Conservation (phyloP, 768 basidiomycete genomes). For the Tremella yokohamensis region DNA sequence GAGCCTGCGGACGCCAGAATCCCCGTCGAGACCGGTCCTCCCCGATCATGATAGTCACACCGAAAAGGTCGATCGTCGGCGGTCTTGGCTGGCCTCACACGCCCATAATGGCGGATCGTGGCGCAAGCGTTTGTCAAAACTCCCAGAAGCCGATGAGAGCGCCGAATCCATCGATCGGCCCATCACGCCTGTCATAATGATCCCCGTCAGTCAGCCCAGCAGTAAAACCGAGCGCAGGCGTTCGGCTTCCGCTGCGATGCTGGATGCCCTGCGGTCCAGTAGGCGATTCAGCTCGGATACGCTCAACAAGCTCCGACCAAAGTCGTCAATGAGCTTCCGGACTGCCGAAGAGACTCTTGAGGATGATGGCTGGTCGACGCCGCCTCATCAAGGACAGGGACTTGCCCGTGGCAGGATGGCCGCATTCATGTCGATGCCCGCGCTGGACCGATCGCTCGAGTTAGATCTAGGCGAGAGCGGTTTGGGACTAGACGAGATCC, state of each 20-base stretch:
- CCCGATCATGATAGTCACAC: no score
- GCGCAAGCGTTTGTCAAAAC: background rate
- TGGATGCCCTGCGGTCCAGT: background rate
- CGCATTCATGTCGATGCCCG: background rate
- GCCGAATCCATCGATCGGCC: background rate
- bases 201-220: background rate
- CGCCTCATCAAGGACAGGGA: no score
- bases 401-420: no score
- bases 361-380: no score
- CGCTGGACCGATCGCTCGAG: background rate
- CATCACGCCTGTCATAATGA: background rate
- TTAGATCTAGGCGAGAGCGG: background rate
- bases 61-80: no score
- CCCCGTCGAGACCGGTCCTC: no score
- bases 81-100: background rate
- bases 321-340: background rate
- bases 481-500: background rate
- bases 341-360: background rate
- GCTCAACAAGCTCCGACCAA: background rate
- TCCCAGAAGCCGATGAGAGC: conserved; percentile 1
- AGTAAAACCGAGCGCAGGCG: background rate
- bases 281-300: background rate
- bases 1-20: no score
- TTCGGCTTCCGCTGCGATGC: background rate
- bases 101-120: background rate